Percentiles rank a stretch among this genome's conserved stretches.
Evolutionary conservation across 305 asterid genomes (phyloP).

Genomic region (Rubia occidens): DNA sequence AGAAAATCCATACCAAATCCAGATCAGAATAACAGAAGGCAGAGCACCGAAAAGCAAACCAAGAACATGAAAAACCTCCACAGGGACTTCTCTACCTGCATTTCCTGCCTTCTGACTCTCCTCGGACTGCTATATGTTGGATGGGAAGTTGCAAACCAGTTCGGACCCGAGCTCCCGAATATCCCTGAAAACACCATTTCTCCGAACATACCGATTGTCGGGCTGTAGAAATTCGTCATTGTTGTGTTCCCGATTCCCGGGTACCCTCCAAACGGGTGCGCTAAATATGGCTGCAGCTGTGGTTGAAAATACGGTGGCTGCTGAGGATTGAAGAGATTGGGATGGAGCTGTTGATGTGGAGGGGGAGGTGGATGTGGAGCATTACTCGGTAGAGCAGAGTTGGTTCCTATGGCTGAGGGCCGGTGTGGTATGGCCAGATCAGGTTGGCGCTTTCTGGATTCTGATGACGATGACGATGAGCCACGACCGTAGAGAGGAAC

Average conservation of each 20-base stretch:
- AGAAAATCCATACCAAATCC: background rate
- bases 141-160: slow-evolving; percentile 36
- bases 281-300: slow-evolving; percentile 15
- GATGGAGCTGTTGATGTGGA: slow-evolving; percentile 32
- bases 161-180: slow-evolving; percentile 37
- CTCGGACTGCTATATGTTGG: slow-evolving; percentile 48
- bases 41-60: slow-evolving; percentile 50
- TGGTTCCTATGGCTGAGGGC: slow-evolving; percentile 47
- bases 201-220: slow-evolving; percentile 57
- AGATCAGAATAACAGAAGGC: slow-evolving; percentile 66
- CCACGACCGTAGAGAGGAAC: slow-evolving; percentile 86
- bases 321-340: slow-evolving; percentile 21
- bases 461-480: slow-evolving; percentile 33
- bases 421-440: slow-evolving; percentile 48
- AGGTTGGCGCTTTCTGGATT: slow-evolving; percentile 26
- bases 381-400: slow-evolving; percentile 12
- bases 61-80: slow-evolving; percentile 52
- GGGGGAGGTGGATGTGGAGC: slow-evolving; percentile 29
- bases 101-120: slow-evolving; percentile 63
- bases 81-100: slow-evolving; percentile 56
- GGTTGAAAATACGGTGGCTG: slow-evolving; percentile 5
- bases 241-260: slow-evolving; percentile 33
- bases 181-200: slow-evolving; percentile 62
- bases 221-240: slow-evolving; percentile 30
- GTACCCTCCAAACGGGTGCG: slow-evolving; percentile 33